These are phyloP conservation scores for Aspergillus neoniger DNA, from an alignment of 2,329 filamentous ascomycete species.

Conservation along the genomic window DNA sequence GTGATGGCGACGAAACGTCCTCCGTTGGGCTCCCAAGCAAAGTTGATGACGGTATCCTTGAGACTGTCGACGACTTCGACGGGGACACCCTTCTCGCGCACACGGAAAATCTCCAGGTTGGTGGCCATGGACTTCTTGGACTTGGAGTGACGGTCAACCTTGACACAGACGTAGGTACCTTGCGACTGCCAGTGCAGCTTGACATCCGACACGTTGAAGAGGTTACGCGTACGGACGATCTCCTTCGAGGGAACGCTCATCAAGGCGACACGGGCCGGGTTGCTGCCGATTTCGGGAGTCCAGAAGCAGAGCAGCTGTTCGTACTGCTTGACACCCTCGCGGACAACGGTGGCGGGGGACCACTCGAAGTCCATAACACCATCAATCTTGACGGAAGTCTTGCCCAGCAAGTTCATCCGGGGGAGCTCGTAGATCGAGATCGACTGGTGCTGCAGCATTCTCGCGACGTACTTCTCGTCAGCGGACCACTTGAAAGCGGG, in stretches of 20 bases:
- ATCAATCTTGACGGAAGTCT: conserved; percentile 92
- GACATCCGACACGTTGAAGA: conserved; percentile 96
- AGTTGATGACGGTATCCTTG: conserved; percentile 99
- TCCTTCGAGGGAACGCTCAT: conserved; percentile 97
- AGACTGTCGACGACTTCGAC: conserved; percentile 97
- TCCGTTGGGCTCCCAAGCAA: conserved; percentile 98
- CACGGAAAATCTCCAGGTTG: conserved; percentile 96
- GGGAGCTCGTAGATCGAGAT: conserved; percentile 91
- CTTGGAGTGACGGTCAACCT: conserved; percentile 98
- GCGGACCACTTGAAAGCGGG: conserved; percentile 99
- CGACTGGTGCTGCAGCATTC: conserved; percentile 81
- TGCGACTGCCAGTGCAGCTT: conserved; percentile 99
- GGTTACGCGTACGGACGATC: conserved; percentile 88
- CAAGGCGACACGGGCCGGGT: conserved; percentile 92
- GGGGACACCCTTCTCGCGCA: conserved; percentile 95
- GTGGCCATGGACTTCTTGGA: conserved; percentile 98
- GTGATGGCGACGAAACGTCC: conserved; percentile 97
- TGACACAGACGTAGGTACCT: conserved; percentile 90
- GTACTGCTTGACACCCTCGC: conserved; percentile 84
- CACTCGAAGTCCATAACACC: conserved; percentile 98
- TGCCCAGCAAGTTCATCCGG: conserved; percentile 85
- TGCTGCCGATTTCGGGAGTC: conserved; percentile 97
- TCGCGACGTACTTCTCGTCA: conserved; percentile 94
- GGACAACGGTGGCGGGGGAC: conserved; percentile 79
- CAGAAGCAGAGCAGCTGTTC: conserved; percentile 98